Percentiles rank a stretch among this genome's conserved stretches.
Evolutionary conservation across 1,139 yeast genomes (phyloP).

Genomic region (Yamadazyma dushanensis): DNA sequence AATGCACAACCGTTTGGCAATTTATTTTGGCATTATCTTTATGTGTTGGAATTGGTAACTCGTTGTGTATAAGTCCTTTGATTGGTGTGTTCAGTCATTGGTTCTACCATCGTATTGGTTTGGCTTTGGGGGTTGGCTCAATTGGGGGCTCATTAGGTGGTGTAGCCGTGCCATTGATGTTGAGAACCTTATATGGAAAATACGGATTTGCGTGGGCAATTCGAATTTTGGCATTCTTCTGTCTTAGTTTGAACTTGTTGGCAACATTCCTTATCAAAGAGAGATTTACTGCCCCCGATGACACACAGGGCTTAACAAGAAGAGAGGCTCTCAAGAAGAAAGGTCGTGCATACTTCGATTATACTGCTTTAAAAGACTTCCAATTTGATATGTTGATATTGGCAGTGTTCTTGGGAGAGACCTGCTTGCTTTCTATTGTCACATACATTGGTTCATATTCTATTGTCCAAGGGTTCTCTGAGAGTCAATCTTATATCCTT

Average conservation of each 20-base stretch:
- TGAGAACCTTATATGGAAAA: constrained; percentile 49
- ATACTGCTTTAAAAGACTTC: constrained; percentile 22
- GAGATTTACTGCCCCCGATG: constrained; percentile 31
- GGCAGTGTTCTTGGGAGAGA: constrained; percentile 53
- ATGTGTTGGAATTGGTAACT: constrained; percentile 55
- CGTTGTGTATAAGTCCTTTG: constrained; percentile 56
- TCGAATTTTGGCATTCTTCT: constrained; percentile 52
- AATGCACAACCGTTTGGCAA: constrained; percentile 49
- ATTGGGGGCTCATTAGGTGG: constrained; percentile 70
- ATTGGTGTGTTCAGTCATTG: constrained; percentile 61
- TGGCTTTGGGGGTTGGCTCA: constrained; percentile 58
- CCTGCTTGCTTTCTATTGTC: constrained; percentile 51
- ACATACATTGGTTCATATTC: constrained; percentile 48
- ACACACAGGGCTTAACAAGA: constrained; percentile 12
- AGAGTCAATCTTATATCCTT: constrained; percentile 35
- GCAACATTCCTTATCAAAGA: constrained; percentile 49
- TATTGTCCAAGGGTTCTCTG: constrained; percentile 38
- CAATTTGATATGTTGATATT: constrained; percentile 26
- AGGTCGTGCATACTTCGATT: constrained; percentile 11
- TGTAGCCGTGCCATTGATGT: constrained; percentile 56
- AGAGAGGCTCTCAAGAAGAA: constrained; percentile 1
- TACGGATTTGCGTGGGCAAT: constrained; percentile 67
- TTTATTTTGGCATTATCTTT: constrained; percentile 52
- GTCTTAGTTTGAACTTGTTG: constrained; percentile 38
- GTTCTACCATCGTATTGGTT: constrained; percentile 53